Conservation (phyloP, 129 eudicot species). For the Lactuca sativa region DNA sequence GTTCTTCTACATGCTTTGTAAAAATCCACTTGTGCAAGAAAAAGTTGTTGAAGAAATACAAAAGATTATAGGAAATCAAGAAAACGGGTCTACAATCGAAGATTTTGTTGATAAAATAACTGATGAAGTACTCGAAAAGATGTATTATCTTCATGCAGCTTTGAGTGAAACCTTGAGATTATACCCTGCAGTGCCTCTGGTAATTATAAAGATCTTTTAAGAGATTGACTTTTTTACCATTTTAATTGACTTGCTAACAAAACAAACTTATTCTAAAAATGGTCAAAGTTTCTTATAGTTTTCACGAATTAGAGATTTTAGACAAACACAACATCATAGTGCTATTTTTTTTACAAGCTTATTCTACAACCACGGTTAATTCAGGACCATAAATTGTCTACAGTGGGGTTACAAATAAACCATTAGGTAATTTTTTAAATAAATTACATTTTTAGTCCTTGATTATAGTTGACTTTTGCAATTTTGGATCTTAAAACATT, state of each 20-base stretch:
- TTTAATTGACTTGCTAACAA: too few species aligned
- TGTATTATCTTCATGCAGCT: conserved; percentile 35
- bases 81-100: conserved; percentile 20
- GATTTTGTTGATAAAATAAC: conserved; percentile 43
- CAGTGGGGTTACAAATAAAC: not conserved
- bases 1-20: conserved; percentile 62
- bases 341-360: too few species aligned
- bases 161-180: too few species aligned
- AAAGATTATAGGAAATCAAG: conserved; percentile 12
- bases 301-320: conserved; percentile 27
- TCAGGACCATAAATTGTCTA: too few species aligned
- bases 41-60: conserved; percentile 51
- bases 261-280: not conserved
- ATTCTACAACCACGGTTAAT: too few species aligned
- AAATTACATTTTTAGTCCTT: too few species aligned
- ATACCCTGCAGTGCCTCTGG: too few species aligned
- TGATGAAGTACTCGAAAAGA: conserved; percentile 64
- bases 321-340: not conserved
- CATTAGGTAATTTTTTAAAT: not conserved
- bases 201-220: too few species aligned
- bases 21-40: conserved; percentile 59
- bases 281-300: conserved; percentile 27
- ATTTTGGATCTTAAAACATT: too few species aligned
- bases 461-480: too few species aligned
- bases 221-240: too few species aligned